A percentile compares a stretch with the other conserved stretches of the same genome.
These are phyloP conservation scores for Wickerhamiella occidentalis DNA, from an alignment of 805 yeast genomes.

Conservation along the genomic window DNA sequence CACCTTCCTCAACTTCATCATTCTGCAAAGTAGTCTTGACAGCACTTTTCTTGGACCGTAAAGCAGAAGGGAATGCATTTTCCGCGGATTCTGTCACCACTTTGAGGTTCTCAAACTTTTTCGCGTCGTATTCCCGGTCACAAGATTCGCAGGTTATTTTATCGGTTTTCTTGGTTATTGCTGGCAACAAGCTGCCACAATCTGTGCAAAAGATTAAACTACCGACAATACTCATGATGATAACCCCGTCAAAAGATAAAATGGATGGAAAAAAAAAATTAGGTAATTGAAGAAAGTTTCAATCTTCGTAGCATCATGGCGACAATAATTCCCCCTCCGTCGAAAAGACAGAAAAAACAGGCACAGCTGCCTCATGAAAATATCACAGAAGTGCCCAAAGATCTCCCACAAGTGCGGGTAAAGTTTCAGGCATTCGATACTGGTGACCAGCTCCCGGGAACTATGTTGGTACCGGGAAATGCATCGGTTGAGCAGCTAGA, in stretches of 20 bases:
- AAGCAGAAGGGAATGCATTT: constrained; percentile 84
- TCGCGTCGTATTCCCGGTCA: constrained; percentile 32
- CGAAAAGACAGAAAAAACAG: constrained; percentile 72
- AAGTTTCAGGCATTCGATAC: constrained; percentile 89
- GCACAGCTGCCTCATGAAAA: constrained; percentile 68
- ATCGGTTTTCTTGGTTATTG: constrained; percentile 38
- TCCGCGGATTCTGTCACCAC: constrained; percentile 82
- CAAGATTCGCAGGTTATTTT: constrained; percentile 49
- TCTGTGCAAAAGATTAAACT: constrained; percentile 84
- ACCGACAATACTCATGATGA: constrained; percentile 85
- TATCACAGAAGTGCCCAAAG: constrained; percentile 58
- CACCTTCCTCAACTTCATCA: constrained; percentile 84
- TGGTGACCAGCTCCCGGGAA: constrained; percentile 74
- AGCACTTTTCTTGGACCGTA: constrained; percentile 70
- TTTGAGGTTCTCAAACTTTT: constrained; percentile 59
- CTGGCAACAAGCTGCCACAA: constrained; percentile 83
- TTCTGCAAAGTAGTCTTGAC: constrained; percentile 74
- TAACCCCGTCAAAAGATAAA: background rate
- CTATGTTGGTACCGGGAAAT: constrained; percentile 82
- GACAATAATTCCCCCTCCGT: constrained; percentile 84
- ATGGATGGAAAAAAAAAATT: background rate
- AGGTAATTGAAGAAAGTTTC: constrained; percentile 1
- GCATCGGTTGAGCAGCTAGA: constrained; percentile 78
- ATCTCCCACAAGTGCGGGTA: constrained; percentile 75
- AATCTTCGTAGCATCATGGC: constrained; percentile 45